Base-by-base conservation (phyloP, 176 grass and related monocot species). In the Oryza glaberrima region DNA sequence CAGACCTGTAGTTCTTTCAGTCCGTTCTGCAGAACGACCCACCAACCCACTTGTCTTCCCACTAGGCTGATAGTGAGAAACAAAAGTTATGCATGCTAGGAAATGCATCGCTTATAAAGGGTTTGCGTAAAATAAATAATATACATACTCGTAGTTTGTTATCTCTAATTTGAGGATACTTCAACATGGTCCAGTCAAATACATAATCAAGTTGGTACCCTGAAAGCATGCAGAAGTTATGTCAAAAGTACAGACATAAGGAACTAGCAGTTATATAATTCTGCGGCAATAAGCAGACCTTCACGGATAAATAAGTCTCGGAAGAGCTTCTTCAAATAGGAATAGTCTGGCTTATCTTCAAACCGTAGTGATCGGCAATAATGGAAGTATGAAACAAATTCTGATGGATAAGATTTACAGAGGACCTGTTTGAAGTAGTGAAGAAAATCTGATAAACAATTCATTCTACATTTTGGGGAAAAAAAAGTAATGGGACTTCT, bases 331-430 rank as follows among this genome's bases (percentile, higher is more conserved):
- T 94, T 97, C 60, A 94, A 70, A 88, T 90, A 97, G 34, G 90
- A 91, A 73, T 97, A 97, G 82, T 97, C 94, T 68, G 90, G 94
- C 44, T 92, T 97, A 88, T 97, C 94, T 94, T 97, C 94, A 79
- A 97, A 97, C 23, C 94, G 85, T 69, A 97, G 76, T 8, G 94
- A 97, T 51, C 92, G 92, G 51, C 94, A 94, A 76, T 97, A 97
- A 87, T 92, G 92, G 72, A 97, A 97, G 72, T 97, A 97, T 15
- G 87, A 80, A 69, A 79, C 86, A 54, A 97, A 97, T 65, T 97
- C 94, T 75, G 92, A 16, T 9, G 92, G 82, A 86, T 88, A 83
- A 41, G 74, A 85, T 83, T 92, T 94, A 80, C 92, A 94, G 41
- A 94, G 77, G 30, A 90, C 87, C 92, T 94, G 85, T 79, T 79